Evolutionary conservation across 2,329 filamentous ascomycete species (phyloP).

Genomic region (Aspergillus terreus): DNA sequence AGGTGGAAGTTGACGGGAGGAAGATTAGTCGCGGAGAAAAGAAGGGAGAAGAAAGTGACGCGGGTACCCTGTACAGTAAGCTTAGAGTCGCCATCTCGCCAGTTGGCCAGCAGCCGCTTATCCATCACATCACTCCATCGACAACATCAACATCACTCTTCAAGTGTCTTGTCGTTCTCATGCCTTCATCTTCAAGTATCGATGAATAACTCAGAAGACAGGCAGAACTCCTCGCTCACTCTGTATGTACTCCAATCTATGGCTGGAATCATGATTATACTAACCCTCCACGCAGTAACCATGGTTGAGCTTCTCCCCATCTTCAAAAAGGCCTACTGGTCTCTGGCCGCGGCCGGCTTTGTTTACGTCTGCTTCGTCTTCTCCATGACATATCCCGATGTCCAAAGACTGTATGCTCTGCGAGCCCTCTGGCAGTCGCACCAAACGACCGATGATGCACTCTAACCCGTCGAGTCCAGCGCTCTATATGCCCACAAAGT

Average conservation of each 20-base stretch:
- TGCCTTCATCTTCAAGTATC: too few relatives aligned
- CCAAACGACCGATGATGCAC: not conserved
- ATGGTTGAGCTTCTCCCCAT: constrained; percentile 43
- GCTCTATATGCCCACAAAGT: constrained; percentile 80
- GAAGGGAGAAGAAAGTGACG: constrained; percentile 2
- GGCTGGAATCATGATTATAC: not conserved
- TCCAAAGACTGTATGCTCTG: constrained; percentile 73
- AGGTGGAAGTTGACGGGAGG: not conserved
- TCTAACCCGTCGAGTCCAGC: constrained; percentile 43
- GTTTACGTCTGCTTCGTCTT: constrained; percentile 66
- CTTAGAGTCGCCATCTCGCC: not conserved
- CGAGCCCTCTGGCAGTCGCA: not conserved
- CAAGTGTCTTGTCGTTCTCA: too few relatives aligned
- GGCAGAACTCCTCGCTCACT: too few relatives aligned
- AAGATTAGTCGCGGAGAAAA: not conserved
- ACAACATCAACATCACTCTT: too few relatives aligned
- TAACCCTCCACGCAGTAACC: not conserved
- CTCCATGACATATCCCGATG: constrained; percentile 61
- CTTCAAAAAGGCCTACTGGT: constrained; percentile 53
- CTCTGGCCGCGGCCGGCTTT: constrained; percentile 57
- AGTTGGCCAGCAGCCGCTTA: not conserved
- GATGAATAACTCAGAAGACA: too few relatives aligned
- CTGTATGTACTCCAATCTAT: not conserved
- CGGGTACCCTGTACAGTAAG: not conserved
- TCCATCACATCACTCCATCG: not conserved